Conservation (phyloP, 108 stramenopile genomes). For the Nitzschia inconspicua region DNA sequence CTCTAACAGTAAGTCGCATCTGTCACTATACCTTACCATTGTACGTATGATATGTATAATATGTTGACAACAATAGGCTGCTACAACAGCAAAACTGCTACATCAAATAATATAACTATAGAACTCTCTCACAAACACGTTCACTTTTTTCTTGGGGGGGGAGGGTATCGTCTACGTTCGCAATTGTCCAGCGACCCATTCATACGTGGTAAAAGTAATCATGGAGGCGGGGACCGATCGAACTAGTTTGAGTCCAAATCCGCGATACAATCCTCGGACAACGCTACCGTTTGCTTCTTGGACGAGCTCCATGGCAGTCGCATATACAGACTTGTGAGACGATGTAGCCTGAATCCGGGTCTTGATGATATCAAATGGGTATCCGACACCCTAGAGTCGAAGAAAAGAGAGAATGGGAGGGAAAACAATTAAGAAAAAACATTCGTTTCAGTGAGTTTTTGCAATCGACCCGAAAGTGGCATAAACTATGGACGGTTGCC, state of each 20-base stretch:
- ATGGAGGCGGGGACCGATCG: constrained; percentile 73
- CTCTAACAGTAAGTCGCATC: too few species aligned
- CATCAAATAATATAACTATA: too few species aligned
- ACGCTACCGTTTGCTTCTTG: constrained; percentile 51
- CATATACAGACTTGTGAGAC: constrained; percentile 30
- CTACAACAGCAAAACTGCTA: too few species aligned
- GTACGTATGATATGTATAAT: too few species aligned
- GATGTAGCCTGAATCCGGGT: constrained; percentile 64
- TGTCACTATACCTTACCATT: too few species aligned
- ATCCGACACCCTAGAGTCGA: constrained; percentile 56
- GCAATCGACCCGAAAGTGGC: background rate
- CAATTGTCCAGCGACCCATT: too few species aligned
- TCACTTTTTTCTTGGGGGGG: too few species aligned
- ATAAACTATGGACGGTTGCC: background rate
- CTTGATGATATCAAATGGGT: constrained; percentile 82
- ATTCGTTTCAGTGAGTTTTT: background rate
- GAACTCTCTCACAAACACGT: too few species aligned
- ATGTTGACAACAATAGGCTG: too few species aligned
- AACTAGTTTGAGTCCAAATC: constrained; percentile 75
- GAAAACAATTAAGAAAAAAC: background rate
- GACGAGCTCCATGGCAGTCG: constrained; percentile 48
- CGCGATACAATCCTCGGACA: constrained; percentile 62
- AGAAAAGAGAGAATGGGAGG: background rate
- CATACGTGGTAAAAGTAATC: constrained; percentile 76
- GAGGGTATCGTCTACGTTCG: too few species aligned